Evolutionary conservation across 768 basidiomycete species (phyloP), one percentile per base, ranked within the genome.

Genomic region (Auriscalpium microsporum): DNA sequence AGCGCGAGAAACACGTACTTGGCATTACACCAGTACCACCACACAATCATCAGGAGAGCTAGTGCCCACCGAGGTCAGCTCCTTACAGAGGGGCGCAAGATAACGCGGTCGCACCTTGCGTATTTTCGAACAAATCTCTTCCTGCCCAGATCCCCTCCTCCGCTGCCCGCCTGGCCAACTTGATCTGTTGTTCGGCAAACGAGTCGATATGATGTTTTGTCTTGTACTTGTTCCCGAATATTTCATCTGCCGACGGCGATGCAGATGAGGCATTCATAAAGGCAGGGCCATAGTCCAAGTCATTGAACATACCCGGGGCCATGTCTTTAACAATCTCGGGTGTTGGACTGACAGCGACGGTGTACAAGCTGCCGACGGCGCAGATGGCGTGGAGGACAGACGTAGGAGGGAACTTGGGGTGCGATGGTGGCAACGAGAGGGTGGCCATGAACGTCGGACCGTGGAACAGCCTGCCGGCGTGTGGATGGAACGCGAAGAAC

Each of bases 381-480:
- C 90, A 91, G 50, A 94, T 87, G n/a, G 89, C 88, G 64, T 94
- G 91, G 0, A 94, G 76, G 42, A 92, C 69, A 9, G 84, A 77
- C 7, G 78, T 65, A 35, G 78, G 75, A 8, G 92, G 92, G 63
- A 91, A 94, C 55, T 83, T 80, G 4, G 82, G 78, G 60, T 90
- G 85, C 21, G 73, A 77, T 0, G 86, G 84, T 1, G 86, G 79
- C 5, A 89, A 71, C 0, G 78, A 70, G 44, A 93, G 76, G 1
- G 81, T 75, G 10, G 78, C 71, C 67, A 89, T 72, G 62, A 94
- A 89, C 28, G 76, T 80, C 0, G 81, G 68, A 3, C 70, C 73
- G 68, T 91, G 87, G 57, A 94, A 75, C 28, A 93, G 71, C 37
- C 84, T 81, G 56, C 76, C 74, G 3, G 87, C 82, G 60, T 87